Evolutionary conservation across 1,139 yeast species (phyloP).

Genomic region (Kurtzmaniella quercitrusa): DNA sequence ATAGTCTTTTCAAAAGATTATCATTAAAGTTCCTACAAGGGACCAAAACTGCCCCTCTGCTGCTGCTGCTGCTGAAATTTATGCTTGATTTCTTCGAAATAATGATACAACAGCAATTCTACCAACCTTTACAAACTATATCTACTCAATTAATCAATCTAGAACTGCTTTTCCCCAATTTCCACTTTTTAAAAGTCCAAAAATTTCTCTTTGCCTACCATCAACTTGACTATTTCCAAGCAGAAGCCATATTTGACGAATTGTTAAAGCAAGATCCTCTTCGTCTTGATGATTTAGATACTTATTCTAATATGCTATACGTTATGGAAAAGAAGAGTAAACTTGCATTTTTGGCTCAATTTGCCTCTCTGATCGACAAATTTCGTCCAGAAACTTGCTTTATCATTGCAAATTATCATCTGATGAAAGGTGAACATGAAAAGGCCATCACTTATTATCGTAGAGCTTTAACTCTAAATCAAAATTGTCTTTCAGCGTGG

Average conservation of each 20-base stretch:
- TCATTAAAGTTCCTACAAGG: not conserved
- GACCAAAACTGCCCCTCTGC: conserved; percentile 11
- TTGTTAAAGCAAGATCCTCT: conserved; percentile 77
- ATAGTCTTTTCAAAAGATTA: conserved; percentile 30
- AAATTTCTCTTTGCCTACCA: conserved; percentile 79
- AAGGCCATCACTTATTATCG: conserved; percentile 91
- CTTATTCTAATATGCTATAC: conserved; percentile 87
- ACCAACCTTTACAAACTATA: conserved; percentile 57
- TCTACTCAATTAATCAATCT: conserved; percentile 46
- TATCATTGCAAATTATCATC: conserved; percentile 88
- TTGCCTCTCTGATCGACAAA: conserved; percentile 76
- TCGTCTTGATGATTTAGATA: conserved; percentile 84
- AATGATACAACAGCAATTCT: conserved; percentile 74
- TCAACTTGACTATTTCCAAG: conserved; percentile 71
- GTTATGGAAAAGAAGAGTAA: conserved; percentile 90
- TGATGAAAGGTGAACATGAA: conserved; percentile 89
- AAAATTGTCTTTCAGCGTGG: conserved; percentile 89
- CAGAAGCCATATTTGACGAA: conserved; percentile 76
- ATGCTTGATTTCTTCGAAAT: conserved; percentile 71
- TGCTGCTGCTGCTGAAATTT: conserved; percentile 24
- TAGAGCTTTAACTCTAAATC: conserved; percentile 78
- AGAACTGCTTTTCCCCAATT: conserved; percentile 57
- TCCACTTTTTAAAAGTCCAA: conserved; percentile 73
- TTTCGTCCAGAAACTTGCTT: conserved; percentile 95
- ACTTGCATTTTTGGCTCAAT: conserved; percentile 81